Conservation (phyloP, 1,284 basidiomycete genomes). For the Tilletia setariae region DNA sequence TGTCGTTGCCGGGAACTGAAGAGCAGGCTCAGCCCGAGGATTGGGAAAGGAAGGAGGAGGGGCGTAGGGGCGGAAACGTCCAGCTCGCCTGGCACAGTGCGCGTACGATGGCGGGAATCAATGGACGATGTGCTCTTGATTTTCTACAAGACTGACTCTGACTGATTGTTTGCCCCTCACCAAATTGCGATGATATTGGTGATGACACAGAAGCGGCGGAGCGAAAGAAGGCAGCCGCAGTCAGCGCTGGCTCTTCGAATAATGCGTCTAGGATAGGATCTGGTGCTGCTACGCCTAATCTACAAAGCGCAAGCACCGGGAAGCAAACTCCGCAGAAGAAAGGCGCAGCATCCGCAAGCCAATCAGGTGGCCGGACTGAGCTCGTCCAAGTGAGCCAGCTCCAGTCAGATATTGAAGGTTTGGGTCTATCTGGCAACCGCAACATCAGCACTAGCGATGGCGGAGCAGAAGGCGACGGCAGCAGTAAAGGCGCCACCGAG, state of each 20-base stretch:
- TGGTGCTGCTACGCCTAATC: constrained; percentile 40
- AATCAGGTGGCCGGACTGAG: neutral
- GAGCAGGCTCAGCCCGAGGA: neutral
- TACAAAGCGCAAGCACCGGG: constrained; percentile 53
- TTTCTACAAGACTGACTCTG: no score
- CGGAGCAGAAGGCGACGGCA: constrained; percentile 54
- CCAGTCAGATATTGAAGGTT: constrained; percentile 37
- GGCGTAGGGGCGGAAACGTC: no score
- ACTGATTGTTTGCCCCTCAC: no score
- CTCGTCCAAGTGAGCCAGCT: constrained; percentile 29
- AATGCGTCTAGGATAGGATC: constrained; percentile 19
- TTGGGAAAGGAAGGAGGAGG: neutral
- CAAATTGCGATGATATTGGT: neutral
- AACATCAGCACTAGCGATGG: constrained; percentile 31
- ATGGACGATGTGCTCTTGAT: no score
- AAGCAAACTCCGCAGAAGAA: no score
- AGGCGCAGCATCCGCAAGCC: neutral
- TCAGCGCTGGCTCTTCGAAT: constrained; percentile 28
- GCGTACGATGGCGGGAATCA: no score
- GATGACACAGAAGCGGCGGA: constrained; percentile 10
- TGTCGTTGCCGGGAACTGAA: neutral
- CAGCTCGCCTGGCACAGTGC: no score
- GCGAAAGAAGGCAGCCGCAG: constrained; percentile 26
- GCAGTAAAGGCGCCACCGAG: constrained; percentile 52
- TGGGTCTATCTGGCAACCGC: constrained; percentile 27